phyloP scores from a whole-genome alignment of 177 flowering plant genomes.

The Telopea speciosissima region DNA sequence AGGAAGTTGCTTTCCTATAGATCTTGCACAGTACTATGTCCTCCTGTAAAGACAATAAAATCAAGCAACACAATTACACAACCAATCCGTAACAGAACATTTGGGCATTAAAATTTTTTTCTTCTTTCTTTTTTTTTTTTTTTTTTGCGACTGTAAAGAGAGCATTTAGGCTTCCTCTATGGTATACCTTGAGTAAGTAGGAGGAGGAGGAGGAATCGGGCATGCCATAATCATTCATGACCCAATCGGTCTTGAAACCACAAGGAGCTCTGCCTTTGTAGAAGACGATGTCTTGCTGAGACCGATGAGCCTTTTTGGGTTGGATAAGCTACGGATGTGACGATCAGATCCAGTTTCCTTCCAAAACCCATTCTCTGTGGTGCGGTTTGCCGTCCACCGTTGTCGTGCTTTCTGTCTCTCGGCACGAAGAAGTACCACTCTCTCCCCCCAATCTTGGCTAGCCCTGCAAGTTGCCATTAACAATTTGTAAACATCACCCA shows the following conservation, averaged over 20 bases:
- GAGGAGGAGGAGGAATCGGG: slow-evolving; percentile 39
- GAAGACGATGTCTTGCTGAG: slow-evolving; percentile 84
- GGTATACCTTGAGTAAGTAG: slow-evolving; percentile 46
- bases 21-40: slow-evolving; percentile 35
- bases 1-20: slow-evolving; percentile 74
- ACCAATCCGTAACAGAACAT: too few relatives aligned
- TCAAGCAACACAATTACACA: background rate
- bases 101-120: too few relatives aligned
- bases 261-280: slow-evolving; percentile 80
- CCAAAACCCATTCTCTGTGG: slow-evolving; percentile 81
- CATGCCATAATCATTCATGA: slow-evolving; percentile 91
- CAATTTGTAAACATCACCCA: too few relatives aligned
- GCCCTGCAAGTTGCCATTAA: slow-evolving; percentile 26
- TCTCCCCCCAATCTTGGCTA: slow-evolving; percentile 82
- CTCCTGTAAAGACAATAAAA: slow-evolving; percentile 17
- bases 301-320: slow-evolving; percentile 58
- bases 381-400: slow-evolving; percentile 81
- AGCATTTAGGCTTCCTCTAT: background rate
- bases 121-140: too few relatives aligned
- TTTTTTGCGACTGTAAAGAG: too few relatives aligned
- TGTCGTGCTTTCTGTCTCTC: slow-evolving; percentile 64
- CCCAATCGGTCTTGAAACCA: slow-evolving; percentile 87
- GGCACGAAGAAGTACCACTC: slow-evolving; percentile 98
- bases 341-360: slow-evolving; percentile 96
- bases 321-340: slow-evolving; percentile 42